Conservation (phyloP, 2,329 filamentous ascomycete genomes). For the Colletotrichum brevisporum region DNA sequence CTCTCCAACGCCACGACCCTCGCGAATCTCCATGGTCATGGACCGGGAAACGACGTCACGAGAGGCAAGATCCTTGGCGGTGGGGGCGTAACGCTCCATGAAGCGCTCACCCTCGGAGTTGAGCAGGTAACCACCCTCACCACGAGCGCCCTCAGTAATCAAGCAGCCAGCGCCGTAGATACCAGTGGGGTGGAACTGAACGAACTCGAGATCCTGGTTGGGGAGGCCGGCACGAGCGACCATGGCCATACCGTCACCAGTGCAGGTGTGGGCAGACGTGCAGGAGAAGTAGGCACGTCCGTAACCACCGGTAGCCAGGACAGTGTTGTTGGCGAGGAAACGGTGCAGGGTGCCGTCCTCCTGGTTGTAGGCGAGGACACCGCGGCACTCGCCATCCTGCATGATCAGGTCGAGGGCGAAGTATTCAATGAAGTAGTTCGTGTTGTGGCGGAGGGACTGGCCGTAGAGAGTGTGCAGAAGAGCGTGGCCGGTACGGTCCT, state of each 20-base stretch:
- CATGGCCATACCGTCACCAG: slow-evolving; percentile 99
- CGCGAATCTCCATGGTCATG: slow-evolving; percentile 98
- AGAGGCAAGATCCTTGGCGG: slow-evolving; percentile 96
- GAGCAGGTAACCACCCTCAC: slow-evolving; percentile 97
- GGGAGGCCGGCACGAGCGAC: slow-evolving; percentile 96
- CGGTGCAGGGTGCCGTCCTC: slow-evolving; percentile 98
- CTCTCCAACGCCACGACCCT: slow-evolving; percentile 95
- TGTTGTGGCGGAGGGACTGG: slow-evolving; percentile 96
- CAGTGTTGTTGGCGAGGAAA: slow-evolving; percentile 96
- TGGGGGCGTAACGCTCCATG: slow-evolving; percentile 99
- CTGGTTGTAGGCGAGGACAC: slow-evolving; percentile 98
- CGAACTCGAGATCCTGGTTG: slow-evolving; percentile 99
- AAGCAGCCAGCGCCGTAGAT: slow-evolving; percentile 98
- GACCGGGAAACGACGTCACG: slow-evolving; percentile 97
- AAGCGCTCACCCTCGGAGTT: slow-evolving; percentile 99
- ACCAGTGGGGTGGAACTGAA: slow-evolving; percentile 99
- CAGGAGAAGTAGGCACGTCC: slow-evolving; percentile 98
- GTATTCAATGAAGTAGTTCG: slow-evolving; percentile 99
- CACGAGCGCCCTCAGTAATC: slow-evolving; percentile 97
- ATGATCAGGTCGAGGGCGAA: slow-evolving; percentile 97
- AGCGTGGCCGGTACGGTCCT: slow-evolving; percentile 96
- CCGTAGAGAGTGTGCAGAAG: slow-evolving; percentile 98
- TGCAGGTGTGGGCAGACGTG: slow-evolving; percentile 98
- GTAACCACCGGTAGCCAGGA: slow-evolving; percentile 96
- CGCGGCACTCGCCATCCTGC: slow-evolving; percentile 96